Percentiles rank a stretch among this genome's conserved stretches.
Conservation (phyloP, 1,284 basidiomycete species). For the Phaffia rhodozyma region DNA sequence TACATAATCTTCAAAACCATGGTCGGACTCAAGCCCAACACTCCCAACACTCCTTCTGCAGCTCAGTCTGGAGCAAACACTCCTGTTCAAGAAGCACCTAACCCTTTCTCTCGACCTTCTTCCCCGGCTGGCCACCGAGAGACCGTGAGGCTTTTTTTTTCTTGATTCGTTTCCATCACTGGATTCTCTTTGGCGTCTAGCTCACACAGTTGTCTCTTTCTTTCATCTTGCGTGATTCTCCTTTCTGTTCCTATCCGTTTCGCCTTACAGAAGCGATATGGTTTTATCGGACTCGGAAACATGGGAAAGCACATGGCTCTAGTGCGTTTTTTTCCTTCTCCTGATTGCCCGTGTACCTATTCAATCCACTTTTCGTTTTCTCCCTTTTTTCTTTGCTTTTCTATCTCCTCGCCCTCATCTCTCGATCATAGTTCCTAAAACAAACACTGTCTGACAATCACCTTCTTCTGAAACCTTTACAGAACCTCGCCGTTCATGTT, state of each 20-base stretch:
- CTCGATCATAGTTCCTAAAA: too few relatives aligned
- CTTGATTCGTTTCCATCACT: too few relatives aligned
- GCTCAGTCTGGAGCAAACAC: background rate
- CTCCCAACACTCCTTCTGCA: background rate
- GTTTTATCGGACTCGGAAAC: constrained; percentile 35
- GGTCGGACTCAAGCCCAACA: too few relatives aligned
- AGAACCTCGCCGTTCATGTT: constrained; percentile 30
- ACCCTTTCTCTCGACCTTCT: constrained; percentile 12
- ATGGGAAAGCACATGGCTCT: constrained; percentile 29
- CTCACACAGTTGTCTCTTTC: background rate
- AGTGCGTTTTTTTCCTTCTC: background rate
- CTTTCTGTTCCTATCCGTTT: too few relatives aligned
- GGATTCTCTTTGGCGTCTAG: background rate
- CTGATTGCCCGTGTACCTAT: background rate
- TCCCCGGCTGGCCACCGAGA: background rate
- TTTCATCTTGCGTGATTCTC: background rate
- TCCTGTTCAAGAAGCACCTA: background rate
- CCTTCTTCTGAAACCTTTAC: background rate
- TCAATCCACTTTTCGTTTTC: background rate
- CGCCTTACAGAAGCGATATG: constrained; percentile 13
- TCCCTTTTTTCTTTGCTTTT: background rate
- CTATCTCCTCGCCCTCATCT: background rate
- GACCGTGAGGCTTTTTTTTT: background rate
- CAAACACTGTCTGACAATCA: background rate
- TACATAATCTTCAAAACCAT: too few relatives aligned